phyloP scores from a whole-genome alignment of 2,329 filamentous ascomycete genomes.

The Pseudocercospora eumusae region DNA sequence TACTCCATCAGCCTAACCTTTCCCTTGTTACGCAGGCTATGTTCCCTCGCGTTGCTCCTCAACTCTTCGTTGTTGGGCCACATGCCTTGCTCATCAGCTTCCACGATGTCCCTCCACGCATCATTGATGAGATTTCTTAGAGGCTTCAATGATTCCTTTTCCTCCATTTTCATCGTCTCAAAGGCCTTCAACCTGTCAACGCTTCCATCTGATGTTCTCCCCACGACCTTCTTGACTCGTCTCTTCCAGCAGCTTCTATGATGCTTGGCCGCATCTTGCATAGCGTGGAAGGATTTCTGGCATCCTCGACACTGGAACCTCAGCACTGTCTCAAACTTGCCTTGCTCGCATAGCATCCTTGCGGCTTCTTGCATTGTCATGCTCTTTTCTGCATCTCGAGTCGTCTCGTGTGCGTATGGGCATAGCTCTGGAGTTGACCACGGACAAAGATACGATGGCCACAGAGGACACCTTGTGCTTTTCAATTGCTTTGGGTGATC shows the following conservation, averaged over 20 bases:
- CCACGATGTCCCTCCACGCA: not conserved
- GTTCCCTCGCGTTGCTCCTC: not conserved
- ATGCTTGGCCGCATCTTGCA: not conserved
- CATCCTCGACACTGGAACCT: not conserved
- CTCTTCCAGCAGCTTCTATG: not conserved
- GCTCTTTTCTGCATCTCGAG: not conserved
- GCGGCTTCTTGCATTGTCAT: not conserved
- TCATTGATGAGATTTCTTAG: not conserved
- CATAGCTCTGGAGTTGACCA: slow-evolving; percentile 5
- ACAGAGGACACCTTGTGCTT: slow-evolving; percentile 2
- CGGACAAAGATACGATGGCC: slow-evolving; percentile 2
- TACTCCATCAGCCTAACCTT: not conserved
- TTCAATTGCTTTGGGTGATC: not conserved
- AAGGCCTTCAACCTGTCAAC: slow-evolving; percentile 36
- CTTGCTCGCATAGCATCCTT: not conserved
- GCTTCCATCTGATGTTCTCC: not conserved
- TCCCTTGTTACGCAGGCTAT: not conserved
- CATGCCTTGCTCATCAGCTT: not conserved
- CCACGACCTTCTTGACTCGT: not conserved
- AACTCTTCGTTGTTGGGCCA: not conserved
- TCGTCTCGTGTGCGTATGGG: not conserved
- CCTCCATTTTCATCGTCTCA: not conserved
- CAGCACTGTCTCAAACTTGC: not conserved
- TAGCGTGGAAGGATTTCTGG: not conserved
- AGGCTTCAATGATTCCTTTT: not conserved